These are phyloP conservation scores for Ganoderma resinaceum DNA, from an alignment of 1,284 basidiomycete genomes.

Conservation along the genomic window DNA sequence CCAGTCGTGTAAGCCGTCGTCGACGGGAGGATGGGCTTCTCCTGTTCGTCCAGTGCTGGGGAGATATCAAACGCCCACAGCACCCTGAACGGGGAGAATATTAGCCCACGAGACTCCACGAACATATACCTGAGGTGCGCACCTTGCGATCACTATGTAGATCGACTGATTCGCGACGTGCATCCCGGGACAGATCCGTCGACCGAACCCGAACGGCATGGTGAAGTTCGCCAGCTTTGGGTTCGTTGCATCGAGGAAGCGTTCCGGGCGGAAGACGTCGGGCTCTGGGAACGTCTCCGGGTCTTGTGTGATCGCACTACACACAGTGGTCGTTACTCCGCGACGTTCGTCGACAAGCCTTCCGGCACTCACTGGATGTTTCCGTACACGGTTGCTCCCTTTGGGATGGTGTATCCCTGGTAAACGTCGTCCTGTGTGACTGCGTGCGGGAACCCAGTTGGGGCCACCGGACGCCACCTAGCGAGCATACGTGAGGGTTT, in stretches of 20 bases:
- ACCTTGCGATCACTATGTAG: conserved; percentile 38
- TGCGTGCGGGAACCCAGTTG: conserved; percentile 20
- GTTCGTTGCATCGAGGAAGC: conserved; percentile 39
- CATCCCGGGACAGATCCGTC: conserved; percentile 30
- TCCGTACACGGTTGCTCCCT: conserved; percentile 25
- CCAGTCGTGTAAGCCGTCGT: not conserved
- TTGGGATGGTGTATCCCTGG: conserved; percentile 24
- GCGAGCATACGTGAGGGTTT: not conserved
- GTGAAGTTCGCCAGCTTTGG: conserved; percentile 41
- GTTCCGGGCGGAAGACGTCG: conserved; percentile 49
- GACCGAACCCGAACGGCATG: conserved; percentile 27
- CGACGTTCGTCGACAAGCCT: not conserved
- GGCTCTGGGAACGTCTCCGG: conserved; percentile 43
- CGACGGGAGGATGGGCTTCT: not conserved
- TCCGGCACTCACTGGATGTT: conserved; percentile 16
- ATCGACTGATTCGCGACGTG: conserved; percentile 46
- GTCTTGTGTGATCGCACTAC: conserved; percentile 52
- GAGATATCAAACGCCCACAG: not conserved
- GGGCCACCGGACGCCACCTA: not conserved
- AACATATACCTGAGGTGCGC: not conserved
- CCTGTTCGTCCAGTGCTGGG: not conserved
- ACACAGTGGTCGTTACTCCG: not conserved
- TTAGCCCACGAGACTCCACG: not conserved
- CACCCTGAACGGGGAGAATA: not conserved
- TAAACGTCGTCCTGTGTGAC: conserved; percentile 23